Percentiles rank a stretch among this genome's conserved stretches.
These are phyloP conservation scores for Penicillium canescens DNA, from an alignment of 495 filamentous ascomycete genomes.

Conservation along the genomic window DNA sequence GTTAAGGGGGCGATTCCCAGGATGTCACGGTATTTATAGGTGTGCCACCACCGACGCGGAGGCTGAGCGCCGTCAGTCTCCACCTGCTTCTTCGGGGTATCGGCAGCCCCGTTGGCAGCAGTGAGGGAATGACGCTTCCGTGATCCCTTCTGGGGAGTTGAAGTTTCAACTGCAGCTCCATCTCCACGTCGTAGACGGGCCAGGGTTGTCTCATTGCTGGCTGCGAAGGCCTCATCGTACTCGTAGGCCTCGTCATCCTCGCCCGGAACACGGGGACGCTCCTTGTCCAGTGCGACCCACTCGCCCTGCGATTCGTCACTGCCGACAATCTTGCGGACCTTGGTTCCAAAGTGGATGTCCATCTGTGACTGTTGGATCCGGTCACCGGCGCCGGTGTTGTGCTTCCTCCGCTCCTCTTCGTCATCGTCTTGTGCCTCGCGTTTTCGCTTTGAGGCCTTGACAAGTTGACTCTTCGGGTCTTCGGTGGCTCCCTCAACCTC, in stretches of 20 bases:
- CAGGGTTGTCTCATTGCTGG: slow-evolving; percentile 31
- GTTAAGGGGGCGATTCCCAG: slow-evolving; percentile 79
- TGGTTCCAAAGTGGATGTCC: slow-evolving; percentile 57
- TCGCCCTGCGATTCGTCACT: slow-evolving; percentile 40
- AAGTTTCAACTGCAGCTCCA: slow-evolving; percentile 36
- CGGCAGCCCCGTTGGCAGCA: slow-evolving; percentile 14
- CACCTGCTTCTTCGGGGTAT: slow-evolving; percentile 31
- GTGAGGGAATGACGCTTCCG: slow-evolving; percentile 14
- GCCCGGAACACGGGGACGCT: slow-evolving; percentile 41
- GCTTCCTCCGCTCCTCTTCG: slow-evolving; percentile 37
- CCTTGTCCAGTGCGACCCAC: slow-evolving; percentile 46
- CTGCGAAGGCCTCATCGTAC: slow-evolving; percentile 35
- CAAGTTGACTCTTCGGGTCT: slow-evolving; percentile 23
- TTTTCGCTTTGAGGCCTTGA: slow-evolving; percentile 46
- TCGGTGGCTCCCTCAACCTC: slow-evolving; percentile 25
- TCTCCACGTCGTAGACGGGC: slow-evolving; percentile 37
- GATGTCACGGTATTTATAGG: slow-evolving; percentile 88
- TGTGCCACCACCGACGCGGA: slow-evolving; percentile 64
- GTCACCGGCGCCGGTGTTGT: slow-evolving; percentile 59
- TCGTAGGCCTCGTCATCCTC: slow-evolving; percentile 49
- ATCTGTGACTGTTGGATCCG: slow-evolving; percentile 58
- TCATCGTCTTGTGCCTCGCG: slow-evolving; percentile 37
- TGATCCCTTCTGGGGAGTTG: slow-evolving; percentile 29
- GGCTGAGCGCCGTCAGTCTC: slow-evolving; percentile 21
- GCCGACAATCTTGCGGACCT: slow-evolving; percentile 52